phyloP scores from a whole-genome alignment of 305 asterid genomes.

The Fraxinus baroniana region DNA sequence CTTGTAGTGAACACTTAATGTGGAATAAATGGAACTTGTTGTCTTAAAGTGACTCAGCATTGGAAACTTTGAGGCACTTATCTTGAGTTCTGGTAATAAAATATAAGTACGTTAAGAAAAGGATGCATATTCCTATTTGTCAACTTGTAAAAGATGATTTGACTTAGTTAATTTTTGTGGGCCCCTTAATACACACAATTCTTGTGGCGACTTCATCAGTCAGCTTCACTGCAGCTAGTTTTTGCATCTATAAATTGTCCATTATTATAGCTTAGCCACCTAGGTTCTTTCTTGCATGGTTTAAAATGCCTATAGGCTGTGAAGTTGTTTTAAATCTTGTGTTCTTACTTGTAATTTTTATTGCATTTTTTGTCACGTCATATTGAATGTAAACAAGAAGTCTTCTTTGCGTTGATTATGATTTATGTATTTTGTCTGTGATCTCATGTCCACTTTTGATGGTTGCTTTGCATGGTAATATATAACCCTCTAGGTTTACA shows the following conservation, averaged over 20 bases:
- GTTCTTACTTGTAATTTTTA: not conserved
- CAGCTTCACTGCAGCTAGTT: not conserved
- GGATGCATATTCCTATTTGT: not conserved
- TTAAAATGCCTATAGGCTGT: not conserved
- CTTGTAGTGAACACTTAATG: not conserved
- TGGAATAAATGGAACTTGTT: not conserved
- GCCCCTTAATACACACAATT: not conserved
- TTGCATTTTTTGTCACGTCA: not conserved
- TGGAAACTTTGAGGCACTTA: not conserved
- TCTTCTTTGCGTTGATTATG: not conserved
- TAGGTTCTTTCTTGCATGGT: not conserved
- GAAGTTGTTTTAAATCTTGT: not conserved
- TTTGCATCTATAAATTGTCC: not conserved
- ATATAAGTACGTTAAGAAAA: not conserved
- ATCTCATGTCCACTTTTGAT: not conserved
- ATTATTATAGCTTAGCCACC: not conserved
- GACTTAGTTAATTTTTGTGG: not conserved
- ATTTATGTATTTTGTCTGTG: not conserved
- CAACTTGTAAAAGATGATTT: not conserved
- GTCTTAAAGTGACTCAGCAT: not conserved
- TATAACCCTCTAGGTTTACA: not conserved
- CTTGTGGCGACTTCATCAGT: not conserved
- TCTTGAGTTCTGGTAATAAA: not conserved
- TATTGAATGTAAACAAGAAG: not conserved
- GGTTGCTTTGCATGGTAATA: not conserved